Base-by-base conservation (phyloP, 345 rosid genomes). In the Theobroma cacao region DNA sequence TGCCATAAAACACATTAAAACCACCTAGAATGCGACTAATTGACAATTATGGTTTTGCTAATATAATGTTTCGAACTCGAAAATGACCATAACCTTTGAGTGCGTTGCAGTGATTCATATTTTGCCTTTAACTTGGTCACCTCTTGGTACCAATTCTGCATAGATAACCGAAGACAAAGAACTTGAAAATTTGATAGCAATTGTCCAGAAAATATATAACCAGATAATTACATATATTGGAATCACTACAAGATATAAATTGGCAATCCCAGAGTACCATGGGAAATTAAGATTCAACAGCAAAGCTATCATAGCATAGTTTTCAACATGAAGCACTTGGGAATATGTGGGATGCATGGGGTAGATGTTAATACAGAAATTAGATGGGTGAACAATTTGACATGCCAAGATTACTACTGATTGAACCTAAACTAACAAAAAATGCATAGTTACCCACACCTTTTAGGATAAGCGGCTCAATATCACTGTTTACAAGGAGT, bases 121-220 rank as follows among this genome's bases (percentile, higher is more conserved):
- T 91, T 91, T 66, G 92, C 86, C 86, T 92, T 94, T 26, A 94
- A 82, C 84, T 88, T 94, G 41, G 88, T 75, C 56, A 91, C 86
- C 81, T 94, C 98, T 82, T 91, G 95, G 81, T 83, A 84, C 98
- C 97, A 94, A 75, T 71, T 90, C 97, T 92, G 84, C 74, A 84
- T 36, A 40, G 30, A 75, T 72, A 77, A 52, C 3, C 40, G 65
- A 53, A 68, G 18, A 68, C 24, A 52, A 50, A 50, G 22, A 17
- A 13, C 4, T 47, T 47, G 50, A 47, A 47, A 47, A 1, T 41
- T 41, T 47, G 18, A 2, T 63, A 36, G 64, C 9, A 60, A 28
- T 24, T 58, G 3, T 55, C 30, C 17, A 26, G 13, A 58, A 26
- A 22, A 26, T 13, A 58, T 3, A 26, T 24, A 26, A 58, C 62